These are phyloP conservation scores for Podaxis sp. DNA, from an alignment of 768 basidiomycete genomes.

Conservation along the genomic window DNA sequence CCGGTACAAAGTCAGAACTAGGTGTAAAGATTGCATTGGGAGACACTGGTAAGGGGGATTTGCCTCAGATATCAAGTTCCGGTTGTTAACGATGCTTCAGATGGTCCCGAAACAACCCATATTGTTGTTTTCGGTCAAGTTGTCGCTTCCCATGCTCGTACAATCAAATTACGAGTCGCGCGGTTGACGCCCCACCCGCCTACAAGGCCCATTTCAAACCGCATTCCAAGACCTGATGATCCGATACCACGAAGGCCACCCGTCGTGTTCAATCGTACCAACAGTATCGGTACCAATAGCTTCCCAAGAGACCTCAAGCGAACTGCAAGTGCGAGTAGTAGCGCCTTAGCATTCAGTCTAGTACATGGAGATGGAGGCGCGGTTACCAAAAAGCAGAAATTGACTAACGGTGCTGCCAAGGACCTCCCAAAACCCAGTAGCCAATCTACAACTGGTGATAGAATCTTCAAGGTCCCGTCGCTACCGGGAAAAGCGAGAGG, in stretches of 20 bases:
- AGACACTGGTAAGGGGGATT: slow-evolving; percentile 50
- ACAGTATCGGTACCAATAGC: slow-evolving; percentile 16
- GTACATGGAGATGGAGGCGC: slow-evolving; percentile 14
- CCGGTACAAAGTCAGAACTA: slow-evolving; percentile 35
- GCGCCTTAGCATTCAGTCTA: slow-evolving; percentile 9
- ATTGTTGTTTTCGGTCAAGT: slow-evolving; percentile 51
- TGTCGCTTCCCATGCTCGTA: slow-evolving; percentile 18
- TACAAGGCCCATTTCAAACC: slow-evolving; percentile 28
- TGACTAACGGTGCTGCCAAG: slow-evolving; percentile 27
- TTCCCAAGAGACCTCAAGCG: slow-evolving; percentile 27
- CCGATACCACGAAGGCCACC: slow-evolving; percentile 75
- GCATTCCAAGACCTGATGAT: slow-evolving; percentile 61
- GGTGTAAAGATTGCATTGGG: slow-evolving; percentile 72
- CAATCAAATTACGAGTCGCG: slow-evolving; percentile 51
- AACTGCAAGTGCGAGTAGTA: slow-evolving; percentile 26
- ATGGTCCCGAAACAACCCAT: slow-evolving; percentile 68
- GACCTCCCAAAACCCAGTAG: slow-evolving; percentile 29
- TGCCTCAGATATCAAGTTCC: background rate
- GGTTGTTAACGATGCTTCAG: slow-evolving; percentile 27
- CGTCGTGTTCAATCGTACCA: slow-evolving; percentile 29
- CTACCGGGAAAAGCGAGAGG: slow-evolving; percentile 36
- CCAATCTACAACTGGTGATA: slow-evolving; percentile 21
- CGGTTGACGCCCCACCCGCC: slow-evolving; percentile 47
- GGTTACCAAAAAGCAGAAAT: slow-evolving; percentile 33
- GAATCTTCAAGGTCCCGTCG: slow-evolving; percentile 50